Base-by-base conservation (phyloP, 495 filamentous ascomycete species). In the Trichoderma parareesei region DNA sequence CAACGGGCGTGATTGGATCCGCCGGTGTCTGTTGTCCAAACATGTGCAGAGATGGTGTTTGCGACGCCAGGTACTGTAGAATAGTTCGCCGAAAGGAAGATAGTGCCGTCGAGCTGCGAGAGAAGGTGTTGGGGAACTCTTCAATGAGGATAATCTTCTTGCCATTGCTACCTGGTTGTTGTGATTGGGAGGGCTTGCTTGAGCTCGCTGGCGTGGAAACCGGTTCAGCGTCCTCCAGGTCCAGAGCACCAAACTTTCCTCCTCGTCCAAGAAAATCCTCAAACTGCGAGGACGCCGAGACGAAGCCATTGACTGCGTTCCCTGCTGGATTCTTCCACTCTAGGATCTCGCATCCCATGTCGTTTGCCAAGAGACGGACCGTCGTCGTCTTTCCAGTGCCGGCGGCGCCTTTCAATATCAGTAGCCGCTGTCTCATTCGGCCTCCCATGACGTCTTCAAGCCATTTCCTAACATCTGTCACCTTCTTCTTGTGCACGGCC, bases 341-440 rank as follows among this genome's bases (percentile, higher is more conserved):
- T 35, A 91, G 73, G 11, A 97, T 74, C 27, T 92, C 83, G 64
- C 89, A 87, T 3, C 78, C 82, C 73, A 97, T 73, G 14, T 85
- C 82, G 63, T 85, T 82, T 2, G 92, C 87, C 46, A 99, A 79
- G 6, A 92, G 78, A 33, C 82, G 85, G 35, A 98, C 71, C 0
- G 93, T 93, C 8, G 92, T 89, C 2, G 93, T 97, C 74, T 99
- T 99, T 8, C 93, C 95, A 35, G 88, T 87, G 11, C 95, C 95
- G 20, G 95, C 92, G n/a, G 91, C 85, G 14, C 95, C 95, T 71
- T 91, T 95, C 13, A 99, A 76, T 42, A 98, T 78, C 48, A 98
- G 81, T 44, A 97, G 71, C 71, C 87, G 83, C 80, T 93, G 78
- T 64, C 79, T 76, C 71, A 80, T 76, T 61, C 79, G 80, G 7